Conservation (phyloP, 208 protist species). For the Crithidia mellificae region DNA sequence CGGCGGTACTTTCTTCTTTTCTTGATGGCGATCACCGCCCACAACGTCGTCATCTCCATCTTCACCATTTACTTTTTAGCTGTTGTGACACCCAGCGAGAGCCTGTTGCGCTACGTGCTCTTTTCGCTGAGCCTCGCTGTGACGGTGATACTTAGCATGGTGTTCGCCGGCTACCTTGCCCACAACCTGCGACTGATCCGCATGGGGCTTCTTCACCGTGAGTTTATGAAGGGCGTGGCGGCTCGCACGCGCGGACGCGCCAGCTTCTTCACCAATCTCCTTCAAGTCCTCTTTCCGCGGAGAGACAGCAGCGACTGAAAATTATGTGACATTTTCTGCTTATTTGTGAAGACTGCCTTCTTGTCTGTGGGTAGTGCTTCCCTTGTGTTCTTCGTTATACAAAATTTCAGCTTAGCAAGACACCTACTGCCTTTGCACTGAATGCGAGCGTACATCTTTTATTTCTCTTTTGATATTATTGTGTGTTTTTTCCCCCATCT, state of each 20-base stretch:
- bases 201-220: slow-evolving; percentile 34
- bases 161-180: slow-evolving; percentile 24
- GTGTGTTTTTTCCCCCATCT: too few relatives aligned
- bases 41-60: slow-evolving; percentile 37
- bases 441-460: too few relatives aligned
- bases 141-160: slow-evolving; percentile 11
- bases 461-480: too few relatives aligned
- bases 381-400: background rate
- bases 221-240: slow-evolving; percentile 32
- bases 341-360: background rate
- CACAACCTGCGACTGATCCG: slow-evolving; percentile 36
- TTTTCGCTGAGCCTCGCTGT: slow-evolving; percentile 19
- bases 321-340: background rate
- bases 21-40: slow-evolving; percentile 37
- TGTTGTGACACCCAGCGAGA: slow-evolving; percentile 14
- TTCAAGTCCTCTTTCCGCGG: slow-evolving; percentile 18
- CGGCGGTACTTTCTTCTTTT: slow-evolving; percentile 82
- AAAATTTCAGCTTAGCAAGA: too few relatives aligned
- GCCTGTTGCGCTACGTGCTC: slow-evolving; percentile 22
- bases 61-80: slow-evolving; percentile 33
- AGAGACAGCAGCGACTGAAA: slow-evolving; percentile 23
- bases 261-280: slow-evolving; percentile 25
- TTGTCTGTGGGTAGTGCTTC: background rate
- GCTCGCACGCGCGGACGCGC: slow-evolving; percentile 21
- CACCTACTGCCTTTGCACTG: too few relatives aligned